Evolutionary conservation across 345 rosid genomes (phyloP).

Genomic region (Heritiera littoralis): DNA sequence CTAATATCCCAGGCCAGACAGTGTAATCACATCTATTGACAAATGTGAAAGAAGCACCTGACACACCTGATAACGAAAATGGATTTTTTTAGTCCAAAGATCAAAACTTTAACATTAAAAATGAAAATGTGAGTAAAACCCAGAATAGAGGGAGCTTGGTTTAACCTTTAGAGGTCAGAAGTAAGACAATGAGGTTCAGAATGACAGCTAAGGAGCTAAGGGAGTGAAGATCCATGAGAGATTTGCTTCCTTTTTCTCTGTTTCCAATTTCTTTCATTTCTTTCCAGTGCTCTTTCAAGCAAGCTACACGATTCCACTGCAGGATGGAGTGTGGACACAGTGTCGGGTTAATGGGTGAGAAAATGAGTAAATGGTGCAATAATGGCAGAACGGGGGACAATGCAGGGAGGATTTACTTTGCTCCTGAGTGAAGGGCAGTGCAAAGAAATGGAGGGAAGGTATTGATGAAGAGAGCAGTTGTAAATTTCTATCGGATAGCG

Average conservation of each 20-base stretch:
- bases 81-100: background rate
- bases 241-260: background rate
- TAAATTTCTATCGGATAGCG: no score
- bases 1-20: slow-evolving; percentile 76
- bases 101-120: background rate
- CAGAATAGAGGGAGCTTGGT: background rate
- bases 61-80: slow-evolving; percentile 4
- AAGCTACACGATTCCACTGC: background rate
- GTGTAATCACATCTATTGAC: slow-evolving; percentile 58
- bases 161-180: slow-evolving; percentile 37
- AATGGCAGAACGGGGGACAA: slow-evolving; percentile 4
- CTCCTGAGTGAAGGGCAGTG: background rate
- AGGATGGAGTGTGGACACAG: background rate
- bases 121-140: slow-evolving; percentile 4
- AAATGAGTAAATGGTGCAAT: background rate
- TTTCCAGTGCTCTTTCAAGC: background rate
- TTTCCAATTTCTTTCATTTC: slow-evolving; percentile 18
- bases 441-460: background rate
- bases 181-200: slow-evolving; percentile 34
- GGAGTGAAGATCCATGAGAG: slow-evolving; percentile 35
- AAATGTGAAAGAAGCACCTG: slow-evolving; percentile 61
- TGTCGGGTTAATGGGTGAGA: background rate
- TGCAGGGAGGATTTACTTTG: slow-evolving; percentile 5
- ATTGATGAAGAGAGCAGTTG: no score
- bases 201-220: slow-evolving; percentile 15